Conservation (phyloP, 257 asterid species). For the Echites panduratus region DNA sequence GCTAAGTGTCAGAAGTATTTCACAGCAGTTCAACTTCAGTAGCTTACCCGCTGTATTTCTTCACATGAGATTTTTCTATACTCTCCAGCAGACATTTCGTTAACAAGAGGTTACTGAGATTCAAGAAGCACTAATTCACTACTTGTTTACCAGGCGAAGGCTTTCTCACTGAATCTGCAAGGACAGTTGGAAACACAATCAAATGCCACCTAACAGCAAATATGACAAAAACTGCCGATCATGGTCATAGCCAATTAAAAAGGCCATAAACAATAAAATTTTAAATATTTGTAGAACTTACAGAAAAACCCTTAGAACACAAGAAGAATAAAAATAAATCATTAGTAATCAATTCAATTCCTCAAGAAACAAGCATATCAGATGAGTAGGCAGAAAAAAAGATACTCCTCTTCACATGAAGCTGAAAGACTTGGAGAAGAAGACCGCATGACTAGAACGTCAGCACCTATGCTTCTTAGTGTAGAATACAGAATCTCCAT, state of each 20-base stretch:
- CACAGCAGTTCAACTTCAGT: background rate
- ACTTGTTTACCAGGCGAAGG: background rate
- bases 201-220: constrained; percentile 8
- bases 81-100: constrained; percentile 50
- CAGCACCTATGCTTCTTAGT: background rate
- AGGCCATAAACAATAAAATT: too few relatives aligned
- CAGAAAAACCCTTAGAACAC: background rate
- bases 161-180: constrained; percentile 3
- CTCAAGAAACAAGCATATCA: background rate
- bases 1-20: background rate
- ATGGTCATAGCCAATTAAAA: background rate
- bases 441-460: background rate
- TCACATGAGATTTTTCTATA: constrained; percentile 39
- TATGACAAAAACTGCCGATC: background rate
- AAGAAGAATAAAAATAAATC: background rate
- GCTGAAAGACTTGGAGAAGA: background rate
- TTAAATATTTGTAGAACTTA: background rate
- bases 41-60: constrained; percentile 52
- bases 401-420: background rate
- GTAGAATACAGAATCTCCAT: background rate
- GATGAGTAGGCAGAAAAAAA: background rate
- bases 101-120: constrained; percentile 9
- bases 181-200: background rate
- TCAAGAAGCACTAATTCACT: background rate
- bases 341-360: background rate